Conservation (phyloP, 202 grass and related monocot genomes). For the Panicum hallii region DNA sequence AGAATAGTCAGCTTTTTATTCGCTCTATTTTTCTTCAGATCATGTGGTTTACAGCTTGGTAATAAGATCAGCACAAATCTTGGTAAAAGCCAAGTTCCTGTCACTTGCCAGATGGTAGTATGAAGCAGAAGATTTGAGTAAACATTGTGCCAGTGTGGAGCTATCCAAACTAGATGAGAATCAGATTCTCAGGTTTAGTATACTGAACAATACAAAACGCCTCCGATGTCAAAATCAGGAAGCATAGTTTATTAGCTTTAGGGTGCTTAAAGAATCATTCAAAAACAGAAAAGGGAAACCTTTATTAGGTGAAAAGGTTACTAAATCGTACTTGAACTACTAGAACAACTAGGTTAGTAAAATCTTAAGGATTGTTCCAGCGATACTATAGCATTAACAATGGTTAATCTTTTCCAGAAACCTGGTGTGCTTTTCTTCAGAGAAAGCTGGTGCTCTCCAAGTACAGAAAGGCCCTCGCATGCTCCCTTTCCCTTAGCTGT, state of each 20-base stretch:
- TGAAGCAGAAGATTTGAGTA: constrained; percentile 20
- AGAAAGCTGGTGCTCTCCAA: constrained; percentile 29
- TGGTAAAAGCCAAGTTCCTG: constrained; percentile 14
- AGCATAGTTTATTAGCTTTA: constrained; percentile 51
- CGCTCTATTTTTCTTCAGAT: background rate
- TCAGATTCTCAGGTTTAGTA: constrained; percentile 47
- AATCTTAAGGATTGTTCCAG: constrained; percentile 19
- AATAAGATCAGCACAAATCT: constrained; percentile 35
- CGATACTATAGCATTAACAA: constrained; percentile 34
- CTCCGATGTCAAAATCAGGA: constrained; percentile 29
- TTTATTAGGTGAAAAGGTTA: constrained; percentile 57
- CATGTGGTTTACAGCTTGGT: constrained; percentile 38
- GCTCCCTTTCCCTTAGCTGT: constrained; percentile 45
- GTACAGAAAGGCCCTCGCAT: constrained; percentile 17
- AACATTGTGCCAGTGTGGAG: constrained; percentile 13
- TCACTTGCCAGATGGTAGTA: constrained; percentile 25
- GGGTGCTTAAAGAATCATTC: constrained; percentile 45
- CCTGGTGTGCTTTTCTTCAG: constrained; percentile 13
- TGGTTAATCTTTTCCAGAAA: constrained; percentile 36
- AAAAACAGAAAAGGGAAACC: constrained; percentile 25
- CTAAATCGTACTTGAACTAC: constrained; percentile 41
- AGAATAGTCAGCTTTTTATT: background rate
- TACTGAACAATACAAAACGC: constrained; percentile 19
- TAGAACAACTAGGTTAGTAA: constrained; percentile 31
- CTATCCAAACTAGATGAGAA: constrained; percentile 49